Base-by-base conservation (phyloP, 2,329 filamentous ascomycete genomes). In the Tolypocladium cylindrosporum region DNA sequence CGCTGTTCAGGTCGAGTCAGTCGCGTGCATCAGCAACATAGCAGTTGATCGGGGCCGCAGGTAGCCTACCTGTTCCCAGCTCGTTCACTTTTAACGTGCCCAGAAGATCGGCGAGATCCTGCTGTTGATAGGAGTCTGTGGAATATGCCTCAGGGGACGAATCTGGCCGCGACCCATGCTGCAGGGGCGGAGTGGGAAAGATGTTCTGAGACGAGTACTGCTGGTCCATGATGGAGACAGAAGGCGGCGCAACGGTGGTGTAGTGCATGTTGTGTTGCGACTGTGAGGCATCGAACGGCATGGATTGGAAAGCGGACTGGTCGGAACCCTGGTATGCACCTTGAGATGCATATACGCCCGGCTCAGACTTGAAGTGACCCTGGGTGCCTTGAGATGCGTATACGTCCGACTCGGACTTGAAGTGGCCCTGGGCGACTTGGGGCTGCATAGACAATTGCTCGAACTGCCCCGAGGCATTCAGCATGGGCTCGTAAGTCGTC, bases 51-150 rank as follows among this genome's bases (percentile, higher is more conserved):
- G 24, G 34, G 16, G 11, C 14, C 14, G 39, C 36, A 21, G 9
- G 27, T 19, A 37, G 13, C 84, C 73, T 79, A 94, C 90, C 91
- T 70, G 91, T 88, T 61, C 91, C 93, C 45, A 85, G 87, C 68
- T 93, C 89, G 61, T 95, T 88, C 65, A 97, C 91, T 67, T 90
- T 92, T 16, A 97, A 78, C 48, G 90, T 88, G 9, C 93, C 93
- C 43, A 97, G 78, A 13, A 94, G 84, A 66, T 95, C 89, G 14
- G 87, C 85, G 3, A 96, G 79, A 66, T 89, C 87, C 43, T 87
- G 82, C 57, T 88, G 83, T 37, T 83, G 85, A 60, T 88, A 88
- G 42, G 83, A 77, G 54, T 88, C 84, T 36, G 80, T 78, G 9
- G 84, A 80, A 61, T 84, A 82, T 11, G 79, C 81, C 66, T 74